Evolutionary conservation across 2,329 filamentous ascomycete species (phyloP), one percentile per base, ranked within the genome.

Genomic region (Aspergillus clavatus): DNA sequence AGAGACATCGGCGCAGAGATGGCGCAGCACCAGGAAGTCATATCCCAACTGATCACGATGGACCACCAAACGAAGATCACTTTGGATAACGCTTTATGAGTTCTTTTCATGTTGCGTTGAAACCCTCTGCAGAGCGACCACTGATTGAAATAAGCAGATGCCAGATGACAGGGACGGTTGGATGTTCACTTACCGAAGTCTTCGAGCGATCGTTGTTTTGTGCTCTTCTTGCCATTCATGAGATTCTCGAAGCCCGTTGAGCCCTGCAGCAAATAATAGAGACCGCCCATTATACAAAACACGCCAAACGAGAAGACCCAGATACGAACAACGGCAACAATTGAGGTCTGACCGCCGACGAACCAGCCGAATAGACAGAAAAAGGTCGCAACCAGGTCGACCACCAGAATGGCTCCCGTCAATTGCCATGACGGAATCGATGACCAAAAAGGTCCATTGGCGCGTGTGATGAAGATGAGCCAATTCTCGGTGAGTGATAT

Each of bases 381-480:
- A 68, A 89, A 78, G 29, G 88, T 94, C 53, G 89, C 88, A 47
- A 94, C 72, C 58, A 93, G 78, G 63, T 95, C 88, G 61, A 95
- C 89, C 40, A 88, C 56, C 38, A 93, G 66, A 54, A 95, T 89
- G 53, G 89, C 89, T 51, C 83, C 83, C 44, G 77, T 69, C 36
- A 95, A 77, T 71, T 94, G 87, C 86, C 87, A 90, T 50, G 88
- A 94, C 48, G 89, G 89, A 47, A 89, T 80, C 19, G 86, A 90
- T 3, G 86, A 89, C 88, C 88, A 94, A 79, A 94, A 91, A 43
- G 88, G 87, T 62, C 89, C 88, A 71, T 90, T 90, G 72, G 88
- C 86, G 78, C 89, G 88, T 54, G 89, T 95, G 73, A 95, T 91
- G 77, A 95, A 94, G 72, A 95, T 95, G 42, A 95, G 80, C 89